A percentile compares a stretch with the other conserved stretches of the same genome.
phyloP scores from a whole-genome alignment of 192 early-diverging fungal genomes.

The Mortierella claussenii region DNA sequence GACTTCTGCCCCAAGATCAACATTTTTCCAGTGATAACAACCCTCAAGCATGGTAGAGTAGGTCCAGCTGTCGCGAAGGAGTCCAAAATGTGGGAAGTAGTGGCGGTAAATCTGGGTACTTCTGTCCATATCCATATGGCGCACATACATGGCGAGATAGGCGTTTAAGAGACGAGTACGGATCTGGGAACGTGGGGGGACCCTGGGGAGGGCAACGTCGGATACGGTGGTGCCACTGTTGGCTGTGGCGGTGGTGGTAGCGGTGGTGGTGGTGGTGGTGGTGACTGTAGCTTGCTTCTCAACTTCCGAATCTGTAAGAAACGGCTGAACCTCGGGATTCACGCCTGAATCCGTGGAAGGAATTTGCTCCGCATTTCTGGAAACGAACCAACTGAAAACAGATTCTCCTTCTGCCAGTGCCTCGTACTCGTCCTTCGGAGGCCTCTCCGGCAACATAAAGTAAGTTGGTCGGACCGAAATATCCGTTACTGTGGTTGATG shows the following conservation, averaged over 20 bases:
- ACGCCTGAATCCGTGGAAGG: slow-evolving; percentile 38
- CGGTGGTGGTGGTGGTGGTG: neutral
- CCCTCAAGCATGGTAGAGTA: slow-evolving; percentile 65
- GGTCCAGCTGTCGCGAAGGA: slow-evolving; percentile 70
- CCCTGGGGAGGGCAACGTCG: slow-evolving; percentile 25
- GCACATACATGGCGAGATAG: slow-evolving; percentile 66
- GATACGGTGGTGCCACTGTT: too few species aligned
- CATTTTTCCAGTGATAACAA: slow-evolving; percentile 70
- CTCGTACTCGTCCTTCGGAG: slow-evolving; percentile 32
- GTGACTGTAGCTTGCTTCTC: neutral
- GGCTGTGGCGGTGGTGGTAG: too few species aligned
- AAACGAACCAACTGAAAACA: slow-evolving; percentile 51
- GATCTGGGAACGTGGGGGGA: slow-evolving; percentile 52
- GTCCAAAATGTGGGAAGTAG: slow-evolving; percentile 59
- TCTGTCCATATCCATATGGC: slow-evolving; percentile 60
- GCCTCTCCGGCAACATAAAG: slow-evolving; percentile 18
- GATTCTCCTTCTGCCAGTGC: slow-evolving; percentile 39
- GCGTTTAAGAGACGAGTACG: slow-evolving; percentile 67
- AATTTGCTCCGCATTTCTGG: slow-evolving; percentile 53
- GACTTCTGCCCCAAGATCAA: slow-evolving; percentile 69
- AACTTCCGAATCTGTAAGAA: neutral
- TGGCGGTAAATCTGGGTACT: slow-evolving; percentile 60
- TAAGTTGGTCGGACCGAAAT: slow-evolving; percentile 19
- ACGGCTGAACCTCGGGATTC: slow-evolving; percentile 15
- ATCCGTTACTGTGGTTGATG: neutral